Base-by-base conservation (phyloP, 164 flowering plant genomes). In the Berberis thunbergii region DNA sequence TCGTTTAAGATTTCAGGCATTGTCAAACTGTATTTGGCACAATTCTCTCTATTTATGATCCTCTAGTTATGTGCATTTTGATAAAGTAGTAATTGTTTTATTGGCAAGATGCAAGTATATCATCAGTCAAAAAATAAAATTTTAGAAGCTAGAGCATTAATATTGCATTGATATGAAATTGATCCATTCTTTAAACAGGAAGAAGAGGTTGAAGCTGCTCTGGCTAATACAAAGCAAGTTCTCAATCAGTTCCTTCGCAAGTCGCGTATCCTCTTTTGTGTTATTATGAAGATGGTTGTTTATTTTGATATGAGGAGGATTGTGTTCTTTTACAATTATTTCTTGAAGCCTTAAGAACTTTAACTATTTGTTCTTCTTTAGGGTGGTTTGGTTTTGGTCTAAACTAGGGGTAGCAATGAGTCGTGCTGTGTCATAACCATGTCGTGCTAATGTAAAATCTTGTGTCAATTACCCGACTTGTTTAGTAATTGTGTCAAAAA, bases 181-280 rank as follows among this genome's bases (percentile, higher is more conserved):
- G 44, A 44, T 57, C 54, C 53, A 39, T 66, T 43, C 42, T 42
- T 69, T 40, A 39, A 26, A 65, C 81, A 93, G 98, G 92, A 69
- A 13, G 97, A 84, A 54, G 92, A 85, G 73, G 94, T 82, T 73
- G 97, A 93, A 78, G 97, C 92, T 64, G 86, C 84, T 55, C 65
- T 88, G 57, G 88, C 98, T 64, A 90, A 90, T 76, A 81, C 98
- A 64, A 90, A 90, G 71, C 97, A 93, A 82, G 77, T 93, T 66
- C 88, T 93, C 45, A 81, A 79, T 73, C 97, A 93, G 73, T 90
- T 86, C 68, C 83, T 90, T 55, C 96, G 81, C 69, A 93, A 93
- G 69, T 90, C 98, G 73, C 74, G 98, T 93, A 93, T 90, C 94
- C 94, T 82, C 65, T 63, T 41, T 43, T 41, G 41, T 10, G 57